phyloP scores from a whole-genome alignment of 768 basidiomycete genomes.

The Pholiota molesta region DNA sequence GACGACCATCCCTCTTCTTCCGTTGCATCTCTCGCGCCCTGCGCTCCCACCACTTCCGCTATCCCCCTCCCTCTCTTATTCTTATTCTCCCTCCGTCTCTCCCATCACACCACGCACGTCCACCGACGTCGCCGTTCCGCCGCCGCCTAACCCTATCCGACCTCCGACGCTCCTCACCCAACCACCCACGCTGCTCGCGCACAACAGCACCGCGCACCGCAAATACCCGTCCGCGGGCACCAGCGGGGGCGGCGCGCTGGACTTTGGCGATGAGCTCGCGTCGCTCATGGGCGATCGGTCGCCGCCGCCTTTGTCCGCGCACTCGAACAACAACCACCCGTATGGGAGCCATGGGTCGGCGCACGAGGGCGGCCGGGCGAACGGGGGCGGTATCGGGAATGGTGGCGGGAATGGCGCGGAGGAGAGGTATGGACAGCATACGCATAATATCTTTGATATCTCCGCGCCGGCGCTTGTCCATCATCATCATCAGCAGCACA shows the following conservation, averaged over 20 bases:
- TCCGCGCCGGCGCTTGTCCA: conserved; percentile 17
- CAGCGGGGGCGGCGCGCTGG: conserved; percentile 33
- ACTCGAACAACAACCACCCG: background rate
- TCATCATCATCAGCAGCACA: background rate
- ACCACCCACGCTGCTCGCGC: no score
- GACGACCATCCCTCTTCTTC: background rate
- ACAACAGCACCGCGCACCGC: background rate
- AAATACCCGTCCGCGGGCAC: conserved; percentile 25
- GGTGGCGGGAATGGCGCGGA: no score
- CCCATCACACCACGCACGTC: no score
- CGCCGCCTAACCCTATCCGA: no score
- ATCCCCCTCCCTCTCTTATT: background rate
- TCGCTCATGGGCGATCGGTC: conserved; percentile 48
- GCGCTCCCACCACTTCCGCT: background rate
- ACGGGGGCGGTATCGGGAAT: no score
- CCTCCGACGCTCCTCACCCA: no score
- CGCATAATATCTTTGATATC: conserved; percentile 43
- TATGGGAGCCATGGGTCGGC: conserved; percentile 12
- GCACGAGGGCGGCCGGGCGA: background rate
- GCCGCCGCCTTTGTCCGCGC: conserved; percentile 2
- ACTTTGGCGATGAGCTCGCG: conserved; percentile 73
- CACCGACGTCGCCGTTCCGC: no score
- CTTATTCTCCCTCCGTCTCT: no score
- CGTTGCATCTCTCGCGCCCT: background rate
- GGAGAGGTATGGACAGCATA: conserved; percentile 23